These are phyloP conservation scores for Monosporascus sp. DNA, from an alignment of 2,329 filamentous ascomycete species.

Conservation along the genomic window DNA sequence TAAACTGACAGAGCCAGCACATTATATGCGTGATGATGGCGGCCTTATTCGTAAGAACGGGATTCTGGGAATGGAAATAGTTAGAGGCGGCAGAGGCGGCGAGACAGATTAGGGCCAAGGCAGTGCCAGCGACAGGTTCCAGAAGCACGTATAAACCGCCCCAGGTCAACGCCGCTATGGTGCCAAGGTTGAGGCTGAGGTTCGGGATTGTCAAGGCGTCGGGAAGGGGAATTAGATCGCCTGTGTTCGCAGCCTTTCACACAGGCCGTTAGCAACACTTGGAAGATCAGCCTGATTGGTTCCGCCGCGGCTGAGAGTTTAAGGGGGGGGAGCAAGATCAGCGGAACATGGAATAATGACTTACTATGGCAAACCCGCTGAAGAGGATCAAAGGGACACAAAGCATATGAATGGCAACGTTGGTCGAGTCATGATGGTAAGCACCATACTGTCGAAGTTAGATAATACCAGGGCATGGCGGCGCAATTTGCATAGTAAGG, in stretches of 20 bases:
- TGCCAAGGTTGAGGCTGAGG: conserved; percentile 61
- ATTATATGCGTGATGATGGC: conserved; percentile 65
- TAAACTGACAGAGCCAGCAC: conserved; percentile 83
- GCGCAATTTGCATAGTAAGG: not conserved
- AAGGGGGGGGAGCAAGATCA: not conserved
- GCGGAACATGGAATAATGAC: conserved; percentile 21
- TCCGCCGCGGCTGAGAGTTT: too few relatives aligned
- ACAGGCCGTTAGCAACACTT: conserved; percentile 14
- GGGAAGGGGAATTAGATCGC: conserved; percentile 59
- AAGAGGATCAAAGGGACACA: conserved; percentile 74
- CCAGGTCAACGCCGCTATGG: conserved; percentile 62
- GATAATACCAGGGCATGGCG: not conserved
- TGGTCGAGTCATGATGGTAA: conserved; percentile 75
- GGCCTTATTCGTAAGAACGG: conserved; percentile 43
- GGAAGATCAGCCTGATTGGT: not conserved
- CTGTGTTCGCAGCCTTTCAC: conserved; percentile 57
- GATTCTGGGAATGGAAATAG: conserved; percentile 58
- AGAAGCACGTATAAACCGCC: conserved; percentile 81
- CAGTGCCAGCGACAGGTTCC: conserved; percentile 83
- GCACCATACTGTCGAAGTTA: conserved; percentile 63
- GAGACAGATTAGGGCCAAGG: conserved; percentile 71
- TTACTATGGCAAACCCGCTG: conserved; percentile 66
- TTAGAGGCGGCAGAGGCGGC: conserved; percentile 71
- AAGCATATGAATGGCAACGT: conserved; percentile 72
- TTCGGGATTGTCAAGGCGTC: conserved; percentile 63